Evolutionary conservation across 2,329 filamentous ascomycete genomes (phyloP), one percentile per base, ranked within the genome.

Genomic region (Epichloe baconii): DNA sequence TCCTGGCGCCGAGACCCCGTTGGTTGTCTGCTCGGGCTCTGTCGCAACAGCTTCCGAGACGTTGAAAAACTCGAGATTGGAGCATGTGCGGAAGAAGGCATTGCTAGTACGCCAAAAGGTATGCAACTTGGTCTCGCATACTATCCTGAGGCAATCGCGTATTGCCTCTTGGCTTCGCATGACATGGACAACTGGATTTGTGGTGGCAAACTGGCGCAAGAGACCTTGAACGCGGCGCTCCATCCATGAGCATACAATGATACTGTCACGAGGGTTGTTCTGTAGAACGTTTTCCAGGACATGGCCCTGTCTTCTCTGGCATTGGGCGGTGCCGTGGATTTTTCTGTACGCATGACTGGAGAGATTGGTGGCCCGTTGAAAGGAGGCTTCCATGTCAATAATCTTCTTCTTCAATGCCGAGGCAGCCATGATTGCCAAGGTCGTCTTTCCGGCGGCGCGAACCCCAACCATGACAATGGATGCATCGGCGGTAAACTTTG

Each of bases 21-120:
- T 19, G 15, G 44, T 15, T n/a, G 37, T 17, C 37, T 37, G 45
- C 14, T 31, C 34, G 2, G 36, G 21, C 21, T 47, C 46, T 15
- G 43, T 36, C 43, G 67, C 61, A 5, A 62, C 62, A 17, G 67
- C 70, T 60, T 87, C 83, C 2, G 82, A 82, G 15, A 86, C 70
- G 57, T 88, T 88, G 69, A 82, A 88, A 63, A 88, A 90, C 60
- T 89, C 85, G 55, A 85, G 77, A 57, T 86, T 88, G 11, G 82
- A 83, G 61, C 82, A 86, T 2, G 73, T 73, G 47, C 82, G 73
- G 57, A 86, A 80, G 15, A 85, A 75, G 2, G 73, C 68, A 21
- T 71, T 74, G 55, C 75, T 79, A 14, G 76, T 73, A 17, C 75
- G 71, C 26, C 86, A 65, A 6, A 87, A 70, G 44, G 77, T 77